Evolutionary conservation across 2,329 filamentous ascomycete species (phyloP).

Genomic region (Sporothrix sp.): DNA sequence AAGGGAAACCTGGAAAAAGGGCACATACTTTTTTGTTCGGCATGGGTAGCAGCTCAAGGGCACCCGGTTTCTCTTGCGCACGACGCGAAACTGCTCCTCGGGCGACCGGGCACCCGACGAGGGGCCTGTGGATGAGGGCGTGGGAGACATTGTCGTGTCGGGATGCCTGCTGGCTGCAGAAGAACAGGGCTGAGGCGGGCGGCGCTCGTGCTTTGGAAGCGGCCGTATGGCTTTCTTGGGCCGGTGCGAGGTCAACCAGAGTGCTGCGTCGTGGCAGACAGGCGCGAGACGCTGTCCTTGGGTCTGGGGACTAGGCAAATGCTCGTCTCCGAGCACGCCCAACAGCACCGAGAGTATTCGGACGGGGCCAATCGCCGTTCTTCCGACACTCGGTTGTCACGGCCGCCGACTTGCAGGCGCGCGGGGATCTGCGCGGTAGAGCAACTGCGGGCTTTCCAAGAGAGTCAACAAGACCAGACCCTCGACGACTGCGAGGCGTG

Average conservation of each 20-base stretch:
- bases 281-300: not conserved
- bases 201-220: no score
- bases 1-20: slow-evolving; percentile 23
- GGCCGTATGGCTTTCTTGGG: not conserved
- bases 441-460: not conserved
- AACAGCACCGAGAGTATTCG: slow-evolving; percentile 5
- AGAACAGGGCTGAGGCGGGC: no score
- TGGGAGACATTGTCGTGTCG: slow-evolving; percentile 49
- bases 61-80: slow-evolving; percentile 84
- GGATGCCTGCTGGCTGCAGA: no score
- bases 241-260: not conserved
- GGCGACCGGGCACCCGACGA: slow-evolving; percentile 71
- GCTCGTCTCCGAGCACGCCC: slow-evolving; percentile 6
- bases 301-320: not conserved
- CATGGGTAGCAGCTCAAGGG: slow-evolving; percentile 88
- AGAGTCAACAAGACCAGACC: no score
- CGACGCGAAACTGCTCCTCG: slow-evolving; percentile 76
- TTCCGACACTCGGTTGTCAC: not conserved
- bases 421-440: not conserved
- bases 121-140: slow-evolving; percentile 66
- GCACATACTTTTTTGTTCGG: slow-evolving; percentile 68
- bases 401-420: no score
- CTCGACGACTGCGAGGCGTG: no score
- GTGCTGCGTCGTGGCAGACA: not conserved
- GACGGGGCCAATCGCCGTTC: not conserved